Base-by-base conservation (phyloP, 306 rosid genomes). In the Lathyrus tuberosus region DNA sequence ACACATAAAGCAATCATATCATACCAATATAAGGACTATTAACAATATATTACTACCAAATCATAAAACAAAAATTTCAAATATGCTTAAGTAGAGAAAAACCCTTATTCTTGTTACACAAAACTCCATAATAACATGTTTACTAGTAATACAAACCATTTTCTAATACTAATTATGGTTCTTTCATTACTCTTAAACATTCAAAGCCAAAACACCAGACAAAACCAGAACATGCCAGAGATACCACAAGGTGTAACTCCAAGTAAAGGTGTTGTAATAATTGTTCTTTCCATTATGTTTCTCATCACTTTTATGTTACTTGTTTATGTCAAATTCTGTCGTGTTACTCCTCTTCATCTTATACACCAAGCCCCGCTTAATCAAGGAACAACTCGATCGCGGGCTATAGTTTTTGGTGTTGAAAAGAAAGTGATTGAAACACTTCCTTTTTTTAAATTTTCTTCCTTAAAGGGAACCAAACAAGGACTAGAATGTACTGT, bases 401-500 rank as follows among this genome's bases (percentile, higher is more conserved):
- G 85, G 70, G 61, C 88, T 8, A 77, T 86, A 12, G 46, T 77
- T 65, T 85, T 83, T 0, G 99, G 99, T 1, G 67, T 87, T 2
- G 87, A 88, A 22, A 88, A 75, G 78, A 63, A 85, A 13, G 84
- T 88, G 0, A 80, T 94, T 10, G 90, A 87, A 59, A 74, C 96
- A 31, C 97, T 94, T 14, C 97, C 97, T 6, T 80, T 80, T 69
- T 88, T 94, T 65, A 71, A 81, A 63, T 88, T 91, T 79, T 94
- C 97, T 26, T 78, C 87, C 0, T 82, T 94, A 1, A 88, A 76
- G 35, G 98, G 98, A 0, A 83, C 89, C 16, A 94, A 73, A 71
- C 86, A 87, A 70, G 97, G 96, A n/a, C 90, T 94, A 2, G 98
- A 85, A 74, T 90, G 96, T 65, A 61, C 86, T 0, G 94, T 94